These are phyloP conservation scores for sorghum (Sorghum bicolor) DNA, from an alignment of 176 grass and related monocot species.

Conservation along the genomic window Sorghum_bicolor_NCBIv3 NC_012871.2:1071001-1071500, in stretches of 20 bases:
- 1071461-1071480: conserved; percentile 70
- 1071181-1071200: not conserved
- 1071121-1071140: not conserved
- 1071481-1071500: conserved; percentile 39
- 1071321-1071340: not conserved
- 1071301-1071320: not conserved
- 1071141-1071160: not conserved
- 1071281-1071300: not conserved
- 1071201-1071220: not conserved
- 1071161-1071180: not conserved
- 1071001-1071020: not conserved
- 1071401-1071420: not conserved
- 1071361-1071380: no score
- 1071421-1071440: conserved; percentile 83
- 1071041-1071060: not conserved
- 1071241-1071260: not conserved
- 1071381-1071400: not conserved
- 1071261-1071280: not conserved
- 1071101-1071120: not conserved
- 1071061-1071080: not conserved
- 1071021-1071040: not conserved
- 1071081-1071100: not conserved
- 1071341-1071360: not conserved
- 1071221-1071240: not conserved
- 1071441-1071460: conserved; percentile 67